A percentile compares a stretch with the other conserved stretches of the same genome.
phyloP scores from a whole-genome alignment of 169 alveolate species.

The Plasmodium gallinaceum region DNA sequence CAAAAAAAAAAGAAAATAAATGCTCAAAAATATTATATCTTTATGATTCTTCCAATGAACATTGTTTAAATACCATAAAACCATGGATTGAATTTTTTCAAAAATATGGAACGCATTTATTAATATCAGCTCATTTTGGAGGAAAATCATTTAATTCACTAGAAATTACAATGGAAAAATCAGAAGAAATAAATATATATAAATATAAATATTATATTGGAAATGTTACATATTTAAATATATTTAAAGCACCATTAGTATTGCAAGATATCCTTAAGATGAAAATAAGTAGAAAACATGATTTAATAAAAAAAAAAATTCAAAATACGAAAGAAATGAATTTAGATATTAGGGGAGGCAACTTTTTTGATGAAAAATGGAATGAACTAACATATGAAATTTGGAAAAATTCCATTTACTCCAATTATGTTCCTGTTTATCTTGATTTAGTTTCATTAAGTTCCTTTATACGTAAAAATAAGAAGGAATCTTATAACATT shows the following conservation, averaged over 20 bases:
- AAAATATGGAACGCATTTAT: slow-evolving; percentile 84
- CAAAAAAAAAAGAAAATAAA: slow-evolving; percentile 12
- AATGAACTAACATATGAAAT: slow-evolving; percentile 31
- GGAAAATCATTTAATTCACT: slow-evolving; percentile 45
- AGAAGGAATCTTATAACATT: slow-evolving; percentile 42
- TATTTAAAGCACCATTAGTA: slow-evolving; percentile 19
- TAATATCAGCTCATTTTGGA: slow-evolving; percentile 63
- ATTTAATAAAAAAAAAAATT: neutral
- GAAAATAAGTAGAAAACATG: neutral
- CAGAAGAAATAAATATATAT: slow-evolving; percentile 57
- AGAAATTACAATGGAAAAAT: slow-evolving; percentile 27
- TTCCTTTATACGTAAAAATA: slow-evolving; percentile 50
- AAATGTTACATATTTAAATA: slow-evolving; percentile 30
- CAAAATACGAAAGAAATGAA: neutral
- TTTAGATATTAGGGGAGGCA: slow-evolving; percentile 56
- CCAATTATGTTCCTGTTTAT: slow-evolving; percentile 38
- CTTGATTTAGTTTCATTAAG: slow-evolving; percentile 51
- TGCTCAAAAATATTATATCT: slow-evolving; percentile 9
- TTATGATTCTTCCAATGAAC: neutral
- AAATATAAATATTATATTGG: slow-evolving; percentile 49
- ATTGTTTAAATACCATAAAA: slow-evolving; percentile 69
- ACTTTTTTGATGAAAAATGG: slow-evolving; percentile 22
- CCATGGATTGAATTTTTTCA: slow-evolving; percentile 83
- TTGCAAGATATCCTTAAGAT: neutral
- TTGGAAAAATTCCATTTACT: slow-evolving; percentile 55